Base-by-base conservation (phyloP, 1,139 yeast genomes). In the Blastobotrys illinoisensis region DNA sequence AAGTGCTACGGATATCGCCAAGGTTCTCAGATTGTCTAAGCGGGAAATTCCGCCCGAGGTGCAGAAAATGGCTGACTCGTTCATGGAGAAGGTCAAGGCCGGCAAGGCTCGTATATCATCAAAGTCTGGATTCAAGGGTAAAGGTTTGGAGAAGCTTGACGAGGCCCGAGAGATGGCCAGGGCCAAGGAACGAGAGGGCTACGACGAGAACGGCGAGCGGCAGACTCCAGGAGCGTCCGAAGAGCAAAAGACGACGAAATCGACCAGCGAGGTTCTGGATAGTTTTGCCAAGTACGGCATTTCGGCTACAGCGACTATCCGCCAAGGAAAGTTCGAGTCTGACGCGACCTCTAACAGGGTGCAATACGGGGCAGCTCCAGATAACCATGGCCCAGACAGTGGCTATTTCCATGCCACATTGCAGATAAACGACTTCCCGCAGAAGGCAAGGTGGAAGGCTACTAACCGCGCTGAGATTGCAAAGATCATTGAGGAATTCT, bases 381-480 rank as follows among this genome's bases (percentile, higher is more conserved):
- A 85, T 56, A 79, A 87, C 16, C 77, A 83, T 44, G 71, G 75
- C 0, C 86, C 89, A 0, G 90, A 85, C 58, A 73, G 78, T 21
- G 79, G 85, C 24, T 79, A 81, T 26, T 88, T 76, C 72, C 86
- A 84, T 63, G 86, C 96, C 0, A 79, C 82, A 46, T 77, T 93
- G 54, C 81, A 82, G 51, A 85, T 91, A 60, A 93, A 93, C 64
- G 97, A 93, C 66, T 75, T 88, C 28, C 97, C 98, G 0, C 93
- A 87, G 64, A 77, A 80, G 48, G 93, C 91, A 0, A 75, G 99
- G 62, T 86, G 96, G 95, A 79, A 79, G 51, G 91, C 88, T 4
- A 84, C 91, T 3, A 84, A 86, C 58, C 78, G 86, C 32, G 85
- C 85, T 2, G 83, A 81, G 48, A 75, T 88, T 51, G 71, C 81